A percentile compares a stretch with the other conserved stretches of the same genome.
Conservation (phyloP, 768 basidiomycete genomes). For the Auricularia sp. region DNA sequence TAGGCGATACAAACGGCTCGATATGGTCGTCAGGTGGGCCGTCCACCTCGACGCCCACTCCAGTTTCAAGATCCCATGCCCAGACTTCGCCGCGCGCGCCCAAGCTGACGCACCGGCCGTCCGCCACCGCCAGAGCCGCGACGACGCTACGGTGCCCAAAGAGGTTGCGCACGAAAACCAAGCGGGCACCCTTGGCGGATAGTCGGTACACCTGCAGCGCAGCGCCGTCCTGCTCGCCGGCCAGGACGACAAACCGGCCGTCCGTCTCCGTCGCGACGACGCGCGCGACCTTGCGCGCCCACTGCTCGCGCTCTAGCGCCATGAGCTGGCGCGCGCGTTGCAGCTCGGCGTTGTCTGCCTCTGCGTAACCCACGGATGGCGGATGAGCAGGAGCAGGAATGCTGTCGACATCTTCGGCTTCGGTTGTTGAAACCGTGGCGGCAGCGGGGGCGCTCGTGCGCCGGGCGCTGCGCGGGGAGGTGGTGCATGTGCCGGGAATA, state of each 20-base stretch:
- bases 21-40: background rate
- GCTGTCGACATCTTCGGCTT: conserved; percentile 37
- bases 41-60: conserved; percentile 27
- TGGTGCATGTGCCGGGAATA: conserved; percentile 37
- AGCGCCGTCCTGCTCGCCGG: conserved; percentile 36
- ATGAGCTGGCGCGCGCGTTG: conserved; percentile 1
- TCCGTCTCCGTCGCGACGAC: conserved; percentile 75
- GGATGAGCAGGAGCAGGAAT: background rate
- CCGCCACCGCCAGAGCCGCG: conserved; percentile 59
- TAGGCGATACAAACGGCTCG: conserved; percentile 1
- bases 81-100: conserved; percentile 64
- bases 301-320: conserved; percentile 47
- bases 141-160: conserved; percentile 62
- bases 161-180: conserved; percentile 56
- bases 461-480: conserved; percentile 42
- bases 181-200: conserved; percentile 43
- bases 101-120: conserved; percentile 74
- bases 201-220: conserved; percentile 66
- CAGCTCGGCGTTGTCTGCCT: background rate
- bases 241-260: conserved; percentile 77
- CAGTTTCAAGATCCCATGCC: conserved; percentile 78
- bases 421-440: conserved; percentile 37
- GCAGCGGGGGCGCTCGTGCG: conserved; percentile 62
- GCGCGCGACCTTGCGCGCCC: conserved; percentile 60
- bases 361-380: background rate